Base-by-base conservation (phyloP, 2,329 filamentous ascomycete species). In the Aspergillus sp. region DNA sequence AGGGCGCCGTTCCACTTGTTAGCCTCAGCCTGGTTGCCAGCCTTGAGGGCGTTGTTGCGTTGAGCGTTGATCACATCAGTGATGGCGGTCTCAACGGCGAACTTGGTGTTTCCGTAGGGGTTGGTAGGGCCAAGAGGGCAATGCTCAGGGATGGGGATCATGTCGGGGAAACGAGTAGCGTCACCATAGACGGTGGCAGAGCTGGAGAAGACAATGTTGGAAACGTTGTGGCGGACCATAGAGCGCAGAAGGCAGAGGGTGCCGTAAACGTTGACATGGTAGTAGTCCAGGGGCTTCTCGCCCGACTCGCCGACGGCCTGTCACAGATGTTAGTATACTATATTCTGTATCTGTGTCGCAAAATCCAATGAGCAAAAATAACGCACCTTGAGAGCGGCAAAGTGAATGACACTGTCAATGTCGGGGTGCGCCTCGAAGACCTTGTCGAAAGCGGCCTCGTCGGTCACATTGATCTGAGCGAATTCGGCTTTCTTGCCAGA, bases 361-460 rank as follows among this genome's bases (percentile, higher is more conserved):
- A 19, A 23, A 17, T 7, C 7, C 13, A 35, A 35, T 35, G 7
- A 35, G 15, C 3, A 13, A 17, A 7, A 52, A 38, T 58, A 48
- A 41, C 47, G 10, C 72, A 86, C 88, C 86, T 98, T 98, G 59
- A 98, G 80, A 20, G 93, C 93, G 55, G 93, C 94, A 67, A 98
- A 98, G 78, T 98, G 93, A 63, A 98, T 97, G 57, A 97, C 93
- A 67, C 88, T 95, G 79, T 96, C 90, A 64, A 98, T 96, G 63
- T 88, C 85, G 45, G 90, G 89, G 73, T 97, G 86, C 65, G 86
- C 86, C 54, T 81, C 77, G 66, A 98, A 96, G 61, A 97, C 86
- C 62, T 84, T 83, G 68, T 96, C 88, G 49, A 98, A 79, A 10
- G 78, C 86, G 53, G 80, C 79, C 70, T 93, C 86, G 65, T 96